Evolutionary conservation across 805 yeast species (phyloP), one percentile per base, ranked within the genome.

Genomic region (Saccharomycopsis fodiens): DNA sequence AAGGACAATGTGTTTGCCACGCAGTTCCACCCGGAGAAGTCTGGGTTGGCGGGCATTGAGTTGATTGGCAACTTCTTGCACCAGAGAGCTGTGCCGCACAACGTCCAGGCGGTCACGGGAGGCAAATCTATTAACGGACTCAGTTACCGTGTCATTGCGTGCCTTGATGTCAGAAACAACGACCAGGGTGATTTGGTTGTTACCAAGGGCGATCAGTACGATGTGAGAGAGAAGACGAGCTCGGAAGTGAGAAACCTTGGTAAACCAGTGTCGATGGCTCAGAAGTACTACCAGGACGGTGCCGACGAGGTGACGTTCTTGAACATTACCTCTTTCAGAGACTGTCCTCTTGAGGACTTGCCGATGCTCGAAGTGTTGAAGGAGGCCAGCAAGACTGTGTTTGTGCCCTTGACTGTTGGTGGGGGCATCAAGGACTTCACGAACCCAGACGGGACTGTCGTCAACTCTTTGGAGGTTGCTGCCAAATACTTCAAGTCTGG

Each of bases 21-120:
- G 1, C 99, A 93, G 63, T 93, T 93, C 64, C 99, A 93, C 64
- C 99, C 99, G n/a, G 99, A 93, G 60, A 93, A 93, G 63, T 86
- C 96, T 3, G 98, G 98, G 10, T 59, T 69, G 19, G 95, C 96
- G 3, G 99, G 99, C 41, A 68, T 93, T 38, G 73, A 75, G 51
- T 78, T 91, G 7, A 73, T 93, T 47, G 73, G 73, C 47, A 75
- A 85, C 22, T 93, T 93, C 59, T 67, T 93, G 55, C 72, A 71
- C 55, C 35, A 47, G 41, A 34, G 53, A 53, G 51, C 40, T 46
- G 16, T 53, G 63, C 55, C 50, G 57, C 29, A 25, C 29, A 4
- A 53, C 51, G 15, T 50, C 53, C 39, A 57, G 56, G 34, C 54
- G 42, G 40, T 47, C 12, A 35, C 32, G 7, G 32, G 42, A n/a